These are phyloP conservation scores for Eurotiales sp. DNA, from an alignment of 2,329 filamentous ascomycete species.

Conservation along the genomic window DNA sequence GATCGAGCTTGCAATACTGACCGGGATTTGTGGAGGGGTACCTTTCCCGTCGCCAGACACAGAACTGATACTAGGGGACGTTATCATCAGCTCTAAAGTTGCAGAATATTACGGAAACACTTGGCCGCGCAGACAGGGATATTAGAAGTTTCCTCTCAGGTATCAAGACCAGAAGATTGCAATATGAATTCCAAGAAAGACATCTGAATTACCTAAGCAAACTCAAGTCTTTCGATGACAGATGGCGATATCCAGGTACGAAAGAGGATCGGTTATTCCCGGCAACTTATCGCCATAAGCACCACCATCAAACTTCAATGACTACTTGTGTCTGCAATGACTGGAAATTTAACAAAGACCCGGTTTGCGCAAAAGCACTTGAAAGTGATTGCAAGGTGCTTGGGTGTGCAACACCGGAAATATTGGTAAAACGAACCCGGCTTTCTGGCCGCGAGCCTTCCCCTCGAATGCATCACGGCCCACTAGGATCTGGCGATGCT, in stretches of 20 bases:
- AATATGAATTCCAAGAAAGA: neutral
- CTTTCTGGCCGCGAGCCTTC: neutral
- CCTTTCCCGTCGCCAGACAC: constrained; percentile 6
- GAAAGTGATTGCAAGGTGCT: constrained; percentile 3
- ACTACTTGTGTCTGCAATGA: neutral
- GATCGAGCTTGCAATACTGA: constrained; percentile 19
- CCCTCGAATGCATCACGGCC: constrained; percentile 34
- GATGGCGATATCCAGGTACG: constrained; percentile 8
- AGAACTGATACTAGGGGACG: constrained; percentile 24
- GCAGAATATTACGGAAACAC: constrained; percentile 18
- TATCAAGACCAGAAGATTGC: neutral
- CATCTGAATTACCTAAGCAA: neutral
- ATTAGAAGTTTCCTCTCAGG: constrained; percentile 1
- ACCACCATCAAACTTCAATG: neutral
- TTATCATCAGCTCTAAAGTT: constrained; percentile 23
- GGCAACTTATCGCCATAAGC: constrained; percentile 15
- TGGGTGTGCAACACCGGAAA: neutral
- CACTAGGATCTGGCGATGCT: constrained; percentile 12
- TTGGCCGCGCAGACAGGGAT: neutral
- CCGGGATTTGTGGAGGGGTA: constrained; percentile 21
- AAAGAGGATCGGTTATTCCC: constrained; percentile 4
- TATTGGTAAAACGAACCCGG: neutral
- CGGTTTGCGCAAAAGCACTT: constrained; percentile 4
- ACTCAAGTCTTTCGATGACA: constrained; percentile 1
- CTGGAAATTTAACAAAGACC: neutral